Percentiles rank a stretch among this genome's conserved stretches.
These are phyloP conservation scores for Heliosperma pusillum DNA, from an alignment of 148 eudicot species.

Conservation along the genomic window DNA sequence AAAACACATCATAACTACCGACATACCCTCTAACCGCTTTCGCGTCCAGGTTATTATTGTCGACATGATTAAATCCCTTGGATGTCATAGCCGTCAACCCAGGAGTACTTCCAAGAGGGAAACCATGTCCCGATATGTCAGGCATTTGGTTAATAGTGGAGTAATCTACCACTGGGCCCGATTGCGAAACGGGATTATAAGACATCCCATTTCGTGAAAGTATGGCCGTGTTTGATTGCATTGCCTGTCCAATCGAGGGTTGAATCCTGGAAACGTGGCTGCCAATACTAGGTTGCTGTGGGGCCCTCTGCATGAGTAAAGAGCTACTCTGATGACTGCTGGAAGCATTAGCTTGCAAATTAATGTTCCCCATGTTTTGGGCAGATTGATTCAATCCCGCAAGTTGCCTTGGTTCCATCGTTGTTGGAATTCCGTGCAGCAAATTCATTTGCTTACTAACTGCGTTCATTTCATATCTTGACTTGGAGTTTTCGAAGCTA, in stretches of 20 bases:
- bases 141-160: slow-evolving; percentile 24
- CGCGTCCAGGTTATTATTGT: slow-evolving; percentile 42
- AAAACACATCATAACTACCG: slow-evolving; percentile 56
- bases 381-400: slow-evolving; percentile 49
- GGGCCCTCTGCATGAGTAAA: slow-evolving; percentile 44
- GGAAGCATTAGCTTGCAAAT: slow-evolving; percentile 40
- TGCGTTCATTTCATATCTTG: slow-evolving; percentile 39
- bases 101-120: slow-evolving; percentile 46
- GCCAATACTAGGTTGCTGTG: slow-evolving; percentile 46
- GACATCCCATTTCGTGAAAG: slow-evolving; percentile 35
- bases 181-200: slow-evolving; percentile 1
- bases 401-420: slow-evolving; percentile 73
- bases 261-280: slow-evolving; percentile 41
- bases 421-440: slow-evolving; percentile 88
- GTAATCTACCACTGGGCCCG: slow-evolving; percentile 41
- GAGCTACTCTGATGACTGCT: slow-evolving; percentile 39
- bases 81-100: slow-evolving; percentile 35
- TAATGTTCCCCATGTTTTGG: slow-evolving; percentile 36
- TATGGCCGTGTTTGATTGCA: slow-evolving; percentile 35
- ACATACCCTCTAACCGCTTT: slow-evolving; percentile 46
- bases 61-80: slow-evolving; percentile 45
- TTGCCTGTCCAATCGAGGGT: slow-evolving; percentile 38
- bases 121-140: slow-evolving; percentile 38
- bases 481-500: slow-evolving; percentile 63
- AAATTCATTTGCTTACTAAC: slow-evolving; percentile 58